Conservation (phyloP, 1,139 yeast species). For the Debaryomyces coudertii region DNA sequence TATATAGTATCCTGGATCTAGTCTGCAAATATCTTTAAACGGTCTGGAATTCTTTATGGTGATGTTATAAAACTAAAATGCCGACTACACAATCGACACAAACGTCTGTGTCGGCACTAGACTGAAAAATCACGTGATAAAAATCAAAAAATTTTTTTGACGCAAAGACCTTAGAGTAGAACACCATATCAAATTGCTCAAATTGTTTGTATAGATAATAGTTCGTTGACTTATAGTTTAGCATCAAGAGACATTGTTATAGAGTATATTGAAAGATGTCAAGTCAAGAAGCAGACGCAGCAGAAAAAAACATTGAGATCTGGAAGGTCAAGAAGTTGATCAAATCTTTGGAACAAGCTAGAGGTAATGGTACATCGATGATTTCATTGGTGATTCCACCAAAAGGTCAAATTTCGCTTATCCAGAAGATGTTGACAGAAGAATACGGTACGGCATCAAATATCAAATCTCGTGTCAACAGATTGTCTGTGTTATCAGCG, state of each 20-base stretch:
- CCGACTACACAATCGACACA: constrained; percentile 6
- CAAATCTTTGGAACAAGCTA: constrained; percentile 82
- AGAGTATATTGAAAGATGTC: constrained; percentile 17
- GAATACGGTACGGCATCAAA: constrained; percentile 99
- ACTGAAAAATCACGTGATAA: constrained; percentile 2
- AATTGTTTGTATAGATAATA: neutral
- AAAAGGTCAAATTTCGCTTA: constrained; percentile 85
- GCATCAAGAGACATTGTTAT: neutral
- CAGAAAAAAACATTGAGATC: constrained; percentile 96
- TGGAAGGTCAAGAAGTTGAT: constrained; percentile 97
- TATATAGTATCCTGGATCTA: neutral
- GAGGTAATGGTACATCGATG: constrained; percentile 99
- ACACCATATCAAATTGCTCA: constrained; percentile 1
- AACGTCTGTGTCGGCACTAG: neutral
- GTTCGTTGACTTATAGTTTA: neutral
- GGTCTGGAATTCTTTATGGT: neutral
- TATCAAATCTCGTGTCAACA: constrained; percentile 94
- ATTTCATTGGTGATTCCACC: constrained; percentile 96
- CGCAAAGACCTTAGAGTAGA: neutral
- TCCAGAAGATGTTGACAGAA: constrained; percentile 91
- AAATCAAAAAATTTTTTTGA: constrained; percentile 5
- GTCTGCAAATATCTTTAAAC: neutral
- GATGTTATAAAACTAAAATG: neutral
- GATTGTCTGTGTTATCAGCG: constrained; percentile 92
- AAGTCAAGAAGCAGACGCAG: constrained; percentile 61